A percentile compares a stretch with the other conserved stretches of the same genome.
These are phyloP conservation scores for Macadamia tetraphylla DNA, from an alignment of 164 flowering plant genomes.

Conservation along the genomic window DNA sequence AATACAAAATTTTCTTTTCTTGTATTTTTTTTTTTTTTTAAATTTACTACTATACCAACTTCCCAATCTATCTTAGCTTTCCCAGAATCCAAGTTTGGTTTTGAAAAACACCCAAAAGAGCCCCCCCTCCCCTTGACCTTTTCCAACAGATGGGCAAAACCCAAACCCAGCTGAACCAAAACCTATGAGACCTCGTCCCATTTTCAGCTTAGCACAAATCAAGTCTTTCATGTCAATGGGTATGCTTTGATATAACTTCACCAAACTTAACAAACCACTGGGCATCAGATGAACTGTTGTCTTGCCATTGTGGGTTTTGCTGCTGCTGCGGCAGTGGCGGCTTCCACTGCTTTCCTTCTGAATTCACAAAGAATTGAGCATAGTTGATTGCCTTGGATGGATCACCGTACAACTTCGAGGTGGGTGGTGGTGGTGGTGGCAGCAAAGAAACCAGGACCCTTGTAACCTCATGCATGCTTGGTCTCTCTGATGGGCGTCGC, in stretches of 20 bases:
- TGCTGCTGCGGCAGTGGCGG: conserved; percentile 9
- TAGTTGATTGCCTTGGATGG: conserved; percentile 43
- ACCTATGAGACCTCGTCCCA: too few species aligned
- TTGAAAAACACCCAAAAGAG: too few species aligned
- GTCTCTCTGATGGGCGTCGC: conserved; percentile 63
- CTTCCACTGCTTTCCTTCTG: conserved; percentile 11
- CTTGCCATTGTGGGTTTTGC: conserved; percentile 10
- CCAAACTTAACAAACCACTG: conserved; percentile 73
- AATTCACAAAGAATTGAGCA: conserved; percentile 34
- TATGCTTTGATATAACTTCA: conserved; percentile 68
- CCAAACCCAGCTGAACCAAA: too few species aligned
- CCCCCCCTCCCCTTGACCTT: too few species aligned
- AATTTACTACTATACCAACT: too few species aligned
- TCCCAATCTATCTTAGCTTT: neutral
- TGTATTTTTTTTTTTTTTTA: too few species aligned
- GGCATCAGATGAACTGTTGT: conserved; percentile 57
- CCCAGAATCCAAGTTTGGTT: neutral
- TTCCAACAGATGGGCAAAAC: too few species aligned
- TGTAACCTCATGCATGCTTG: conserved; percentile 85
- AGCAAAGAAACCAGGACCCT: conserved; percentile 62
- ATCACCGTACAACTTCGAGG: conserved; percentile 24
- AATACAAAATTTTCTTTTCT: too few species aligned
- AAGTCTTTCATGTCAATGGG: neutral
- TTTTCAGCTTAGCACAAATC: too few species aligned
- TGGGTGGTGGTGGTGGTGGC: conserved; percentile 44